Base-by-base conservation (phyloP, 1,284 basidiomycete genomes). In the Somion occarium region DNA sequence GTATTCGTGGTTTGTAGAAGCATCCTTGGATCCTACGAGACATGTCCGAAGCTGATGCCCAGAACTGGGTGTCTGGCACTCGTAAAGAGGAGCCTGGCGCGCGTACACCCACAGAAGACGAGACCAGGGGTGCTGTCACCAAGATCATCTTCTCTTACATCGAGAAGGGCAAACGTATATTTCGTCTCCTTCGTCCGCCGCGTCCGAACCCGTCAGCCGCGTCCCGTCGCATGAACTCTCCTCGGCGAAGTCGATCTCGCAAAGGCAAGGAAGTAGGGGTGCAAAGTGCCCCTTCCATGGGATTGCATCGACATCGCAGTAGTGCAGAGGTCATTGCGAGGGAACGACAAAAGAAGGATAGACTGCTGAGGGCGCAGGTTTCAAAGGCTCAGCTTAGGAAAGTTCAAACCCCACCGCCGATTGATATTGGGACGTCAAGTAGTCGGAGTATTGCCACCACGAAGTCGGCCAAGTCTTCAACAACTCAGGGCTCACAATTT, bases 11-110 rank as follows among this genome's bases (percentile, higher is more conserved):
- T 54, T 41, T 51, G 57, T 70, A 85, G 86, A 69, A 69, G 39
- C 74, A 82, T 59, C 76, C 82, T 2, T 98, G 94, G 89, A 83
- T 95, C 51, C 71, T 91, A 5, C 77, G 76, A 19, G 91, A 89
- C 61, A 75, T 98, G 25, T 66, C 76, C 15, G 79, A 91, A 51
- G 80, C 86, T 0, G 73, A 80, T 0, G 73, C 22, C 5, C 5
- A 24, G 5, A 76, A n/a, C 18, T 98, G 95, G 94, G 77, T 95
- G 5, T 69, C 76, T 13, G 79, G 84, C 50, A 96, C 92, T 1
- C 82, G 85, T 44, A 82, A 83, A 2, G 74, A 75, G 47, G 30
- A 34, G 30, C 15, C 30, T 7, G 7, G 7, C 15, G 7, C 30
- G 7, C 19, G 13, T 22, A 22, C 24, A 5, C 85, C 96, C 25